Conservation (phyloP, 2,329 filamentous ascomycete species). For the Sporothrix humicola region DNA sequence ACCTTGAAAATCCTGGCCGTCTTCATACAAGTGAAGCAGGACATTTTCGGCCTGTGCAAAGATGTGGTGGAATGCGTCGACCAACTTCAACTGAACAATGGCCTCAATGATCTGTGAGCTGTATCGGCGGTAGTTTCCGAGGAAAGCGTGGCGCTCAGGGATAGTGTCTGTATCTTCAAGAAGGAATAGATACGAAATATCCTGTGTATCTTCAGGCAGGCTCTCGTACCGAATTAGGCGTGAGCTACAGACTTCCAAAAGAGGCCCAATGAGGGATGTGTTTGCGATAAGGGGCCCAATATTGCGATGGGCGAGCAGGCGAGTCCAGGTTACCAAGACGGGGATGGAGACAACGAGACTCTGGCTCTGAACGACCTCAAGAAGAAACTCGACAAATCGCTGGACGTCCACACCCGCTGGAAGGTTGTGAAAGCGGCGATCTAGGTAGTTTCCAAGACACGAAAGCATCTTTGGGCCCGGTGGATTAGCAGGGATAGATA, state of each 20-base stretch:
- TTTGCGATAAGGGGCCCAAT: constrained; percentile 68
- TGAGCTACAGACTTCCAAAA: constrained; percentile 82
- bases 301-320: constrained; percentile 73
- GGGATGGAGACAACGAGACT: constrained; percentile 95
- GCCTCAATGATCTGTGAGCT: constrained; percentile 85
- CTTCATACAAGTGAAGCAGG: constrained; percentile 76
- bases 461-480: constrained; percentile 71
- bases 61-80: constrained; percentile 87
- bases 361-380: constrained; percentile 78
- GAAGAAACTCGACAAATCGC: constrained; percentile 78
- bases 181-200: constrained; percentile 80
- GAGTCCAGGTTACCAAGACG: constrained; percentile 86
- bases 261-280: constrained; percentile 70
- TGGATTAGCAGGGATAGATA: not conserved
- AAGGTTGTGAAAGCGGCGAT: constrained; percentile 73
- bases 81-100: constrained; percentile 79
- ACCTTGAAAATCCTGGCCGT: constrained; percentile 70
- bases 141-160: constrained; percentile 90
- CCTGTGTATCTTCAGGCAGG: constrained; percentile 79
- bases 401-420: constrained; percentile 69
- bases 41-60: constrained; percentile 77
- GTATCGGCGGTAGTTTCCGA: constrained; percentile 93
- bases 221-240: constrained; percentile 87
- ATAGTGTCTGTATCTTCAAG: constrained; percentile 94
- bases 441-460: constrained; percentile 81